Evolutionary conservation across 306 rosid species (phyloP), one percentile per base, ranked within the genome.

Genomic region (Ormosia semicastrata): DNA sequence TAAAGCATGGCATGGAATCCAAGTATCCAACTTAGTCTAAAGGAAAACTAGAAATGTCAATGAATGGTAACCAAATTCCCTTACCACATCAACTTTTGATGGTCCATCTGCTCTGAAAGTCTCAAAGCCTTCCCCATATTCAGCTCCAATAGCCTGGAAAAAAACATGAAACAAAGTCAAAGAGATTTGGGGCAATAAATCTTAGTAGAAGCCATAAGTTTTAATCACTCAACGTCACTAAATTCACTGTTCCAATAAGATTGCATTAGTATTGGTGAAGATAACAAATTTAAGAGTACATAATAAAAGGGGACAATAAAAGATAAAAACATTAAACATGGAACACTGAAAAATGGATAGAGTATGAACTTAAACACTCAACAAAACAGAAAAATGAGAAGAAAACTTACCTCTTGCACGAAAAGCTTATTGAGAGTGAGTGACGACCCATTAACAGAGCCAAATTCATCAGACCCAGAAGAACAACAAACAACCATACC

Each of bases 51-150:
- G 11, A 32, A 62, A 9, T 6, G 32, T 7, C 36, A 36, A 58
- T 18, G 40, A n/a, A 78, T 6, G 18, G n/a, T 17, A 17, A 73
- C 17, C 44, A 70, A 76, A 86, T 53, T 14, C 73, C 76, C 93
- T 86, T 84, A 93, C 99, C 90, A 95, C 99, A 65, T 95, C 99
- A 77, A 95, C 91, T 88, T 93, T 92, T 33, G 93, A 76, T 30
- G 90, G 99, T 62, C 99, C 98, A 84, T 95, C 99, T 4, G 88
- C 83, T 86, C 99, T 88, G 83, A 93, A 95, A 84, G 97, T 90
- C 82, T 93, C 99, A 83, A 95, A 93, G 59, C 96, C 99, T 86
- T 95, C 99, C 75, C 98, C 99, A 84, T 95, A 95, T 86, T 95
- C 99, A 79, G 98, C 99, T 80, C 99, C 98, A 83, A 93, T 95